A percentile compares a stretch with the other conserved stretches of the same genome.
Conservation (phyloP, 2,329 filamentous ascomycete species). For the Leptoxyphium fumago region DNA sequence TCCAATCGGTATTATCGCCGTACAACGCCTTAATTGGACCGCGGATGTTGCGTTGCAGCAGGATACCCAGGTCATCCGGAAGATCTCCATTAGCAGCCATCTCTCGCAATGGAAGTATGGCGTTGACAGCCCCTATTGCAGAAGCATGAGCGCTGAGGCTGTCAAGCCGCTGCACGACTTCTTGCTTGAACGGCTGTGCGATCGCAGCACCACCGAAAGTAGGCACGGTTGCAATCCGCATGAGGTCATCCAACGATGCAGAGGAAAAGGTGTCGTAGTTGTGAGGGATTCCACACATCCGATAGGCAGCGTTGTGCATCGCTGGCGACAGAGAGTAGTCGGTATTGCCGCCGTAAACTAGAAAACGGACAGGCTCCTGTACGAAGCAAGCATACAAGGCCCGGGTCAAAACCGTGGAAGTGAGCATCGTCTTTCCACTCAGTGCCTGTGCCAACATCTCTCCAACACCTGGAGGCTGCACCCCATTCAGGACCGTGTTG, state of each 20-base stretch:
- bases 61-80: conserved; percentile 38
- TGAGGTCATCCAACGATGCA: conserved; percentile 46
- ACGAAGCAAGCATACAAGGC: conserved; percentile 53
- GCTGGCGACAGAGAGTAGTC: conserved; percentile 60
- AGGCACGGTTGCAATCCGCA: conserved; percentile 47
- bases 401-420: conserved; percentile 47
- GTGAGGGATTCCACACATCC: conserved; percentile 53
- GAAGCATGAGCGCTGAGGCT: conserved; percentile 56
- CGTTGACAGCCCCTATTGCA: conserved; percentile 65
- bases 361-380: conserved; percentile 55
- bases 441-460: conserved; percentile 1
- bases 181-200: conserved; percentile 59
- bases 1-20: conserved; percentile 72
- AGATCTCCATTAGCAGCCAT: conserved; percentile 42
- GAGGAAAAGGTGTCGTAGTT: conserved; percentile 51
- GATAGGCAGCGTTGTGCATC: conserved; percentile 61
- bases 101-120: conserved; percentile 54
- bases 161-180: conserved; percentile 50
- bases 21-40: conserved; percentile 56
- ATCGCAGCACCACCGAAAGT: conserved; percentile 60
- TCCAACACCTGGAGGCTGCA: conserved; percentile 16
- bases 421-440: conserved; percentile 30
- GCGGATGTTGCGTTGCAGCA: conserved; percentile 44
- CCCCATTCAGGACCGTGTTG: conserved; percentile 49
- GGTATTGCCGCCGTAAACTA: conserved; percentile 59